Percentiles rank a stretch among this genome's conserved stretches.
Conservation (phyloP, 805 yeast genomes). For the Henningerozyma blattae region DNA sequence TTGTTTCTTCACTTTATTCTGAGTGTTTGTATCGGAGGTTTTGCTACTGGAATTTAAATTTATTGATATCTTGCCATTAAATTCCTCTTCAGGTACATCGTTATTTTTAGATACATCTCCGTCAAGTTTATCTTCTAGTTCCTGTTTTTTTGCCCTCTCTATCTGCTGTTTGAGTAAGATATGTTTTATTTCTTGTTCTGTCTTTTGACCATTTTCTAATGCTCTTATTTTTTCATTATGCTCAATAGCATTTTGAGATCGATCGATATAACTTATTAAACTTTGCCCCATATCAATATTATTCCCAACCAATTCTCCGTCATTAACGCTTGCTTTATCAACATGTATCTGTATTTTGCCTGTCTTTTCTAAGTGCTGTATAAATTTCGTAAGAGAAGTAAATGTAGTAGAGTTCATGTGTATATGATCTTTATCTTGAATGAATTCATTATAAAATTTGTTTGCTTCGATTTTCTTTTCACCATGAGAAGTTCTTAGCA, state of each 20-base stretch:
- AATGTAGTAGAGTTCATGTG: constrained; percentile 88
- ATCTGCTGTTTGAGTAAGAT: constrained; percentile 40
- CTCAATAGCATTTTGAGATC: constrained; percentile 35
- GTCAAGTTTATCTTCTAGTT: neutral
- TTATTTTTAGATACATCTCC: too few relatives aligned
- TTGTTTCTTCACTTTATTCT: neutral
- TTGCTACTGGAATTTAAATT: neutral
- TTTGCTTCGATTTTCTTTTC: constrained; percentile 71
- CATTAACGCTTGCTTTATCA: too few relatives aligned
- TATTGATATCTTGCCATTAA: neutral
- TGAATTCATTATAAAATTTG: constrained; percentile 81
- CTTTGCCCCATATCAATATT: constrained; percentile 28
- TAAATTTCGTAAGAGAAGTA: constrained; percentile 56
- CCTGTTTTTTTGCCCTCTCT: neutral
- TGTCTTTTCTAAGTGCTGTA: constrained; percentile 43
- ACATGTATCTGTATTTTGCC: constrained; percentile 46
- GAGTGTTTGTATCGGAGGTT: neutral
- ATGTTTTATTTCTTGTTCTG: constrained; percentile 36
- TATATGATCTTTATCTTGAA: constrained; percentile 68
- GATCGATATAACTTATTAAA: constrained; percentile 42
- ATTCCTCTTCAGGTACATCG: too few relatives aligned
- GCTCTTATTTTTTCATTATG: constrained; percentile 29
- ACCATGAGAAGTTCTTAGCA: constrained; percentile 63
- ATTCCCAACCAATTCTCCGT: constrained; percentile 26
- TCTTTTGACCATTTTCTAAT: constrained; percentile 25